Base-by-base conservation (phyloP, 306 rosid genomes). In the Quillaja saponaria region DNA sequence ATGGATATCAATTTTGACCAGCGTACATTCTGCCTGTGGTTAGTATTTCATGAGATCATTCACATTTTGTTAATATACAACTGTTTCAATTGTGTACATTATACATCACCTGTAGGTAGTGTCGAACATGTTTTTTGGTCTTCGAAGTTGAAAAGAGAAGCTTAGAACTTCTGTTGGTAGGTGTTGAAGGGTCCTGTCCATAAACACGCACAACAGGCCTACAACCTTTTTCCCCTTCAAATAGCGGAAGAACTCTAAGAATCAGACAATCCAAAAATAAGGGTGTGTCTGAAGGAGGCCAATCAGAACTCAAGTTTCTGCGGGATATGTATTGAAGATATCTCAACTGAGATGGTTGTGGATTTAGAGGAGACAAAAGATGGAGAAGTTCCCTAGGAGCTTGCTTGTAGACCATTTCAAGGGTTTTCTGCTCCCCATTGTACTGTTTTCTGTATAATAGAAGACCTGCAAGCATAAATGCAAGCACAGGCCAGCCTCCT, bases 401-500 rank as follows among this genome's bases (percentile, higher is more conserved):
- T 84, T 94, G 99, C 86, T 82, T 94, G 86, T 87, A 87, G 63
- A 94, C 91, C 96, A 89, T 89, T 72, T 89, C 99, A 65, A 94
- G 97, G 62, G 97, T 89, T 75, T 94, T 94, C 42, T 67, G 99
- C 74, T 87, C 99, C 49, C 97, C 97, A n/a, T 4, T 87, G 69
- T 87, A 87, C 73, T 89, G 96, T 77, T 94, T 94, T 62, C 97
- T 78, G 80, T 78, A 89, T 62, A 94, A 67, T 20, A 94, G 74
- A 74, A 94, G 91, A 76, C 90, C 87, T 25, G 99, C 95, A 33
- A 94, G 90, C 99, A 94, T 94, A 75, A 94, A 94, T 35, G 99
- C 96, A 64, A 94, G 95, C 42, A 89, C 96, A 2, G 97, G 99
- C 99, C 99, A 94, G 45, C 99, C 97, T 58, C 99, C 97, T 62